Base-by-base conservation (phyloP, 768 basidiomycete genomes). In the Xerocomellus intermedius region DNA sequence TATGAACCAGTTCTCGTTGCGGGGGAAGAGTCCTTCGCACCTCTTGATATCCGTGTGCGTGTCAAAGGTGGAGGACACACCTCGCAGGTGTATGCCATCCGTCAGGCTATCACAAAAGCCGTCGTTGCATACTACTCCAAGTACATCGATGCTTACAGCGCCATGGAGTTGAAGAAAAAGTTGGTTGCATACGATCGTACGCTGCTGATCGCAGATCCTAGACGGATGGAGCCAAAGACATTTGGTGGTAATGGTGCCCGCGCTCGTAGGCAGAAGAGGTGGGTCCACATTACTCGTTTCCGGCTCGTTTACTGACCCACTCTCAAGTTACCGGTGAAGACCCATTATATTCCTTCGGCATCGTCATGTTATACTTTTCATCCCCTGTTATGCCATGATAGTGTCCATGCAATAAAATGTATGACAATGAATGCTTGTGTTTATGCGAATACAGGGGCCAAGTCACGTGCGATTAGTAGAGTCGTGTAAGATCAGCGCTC, bases 31-130 rank as follows among this genome's bases (percentile, higher is more conserved):
- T 82, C 89, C 37, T 94, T 98, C 72, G 76, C 81, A 54, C 79
- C 80, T 62, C 81, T 98, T 65, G 96, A 99, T 78, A 94, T 99
- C 76, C 91, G 96, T 64, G 91, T 98, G 51, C 92, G 95, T 48
- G 96, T 97, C 63, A 95, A 94, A 76, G 97, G 97, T 73, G 97
- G 97, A 82, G 97, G 97, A 76, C 97, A 98, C 81, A 94, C 94
- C 56, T 96, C 96, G 51, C 96, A 99, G 76, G 83, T 99, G 60
- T 99, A 98, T 77, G 97, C 97, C 60, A 93, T 98, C 73, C 92
- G 97, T 60, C 97, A 99, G 80, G 97, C 97, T 37, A 96, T 99
- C 68, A 89, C 92, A 64, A 98, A 97, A 79, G 97, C 96, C 56
- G 75, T 98, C 61, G 91, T 99, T 66, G 97, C 97, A 48, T 98